Evolutionary conservation across 108 stramenopile species (phyloP), one percentile per base, ranked within the genome.

Genomic region (Skeletonema costatum): DNA sequence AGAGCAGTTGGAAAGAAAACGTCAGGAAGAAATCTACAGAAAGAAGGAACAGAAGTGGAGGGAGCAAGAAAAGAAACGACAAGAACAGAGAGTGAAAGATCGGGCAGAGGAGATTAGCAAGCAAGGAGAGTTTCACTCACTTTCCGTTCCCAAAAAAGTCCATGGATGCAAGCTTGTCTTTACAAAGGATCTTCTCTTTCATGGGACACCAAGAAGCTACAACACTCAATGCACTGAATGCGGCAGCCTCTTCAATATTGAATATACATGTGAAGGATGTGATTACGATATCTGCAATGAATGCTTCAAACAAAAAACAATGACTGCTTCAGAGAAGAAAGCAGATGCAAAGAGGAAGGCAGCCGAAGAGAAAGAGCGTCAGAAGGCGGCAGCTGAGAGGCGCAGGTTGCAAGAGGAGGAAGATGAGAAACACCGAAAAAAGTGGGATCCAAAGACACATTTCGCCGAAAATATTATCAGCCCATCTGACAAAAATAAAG

Each of bases 181-280:
- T 32, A 75, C 75, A 46, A 35, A 66, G 7, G 60, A 60, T 60
- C 68, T 75, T 33, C 7, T 32, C 5, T 62, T 70, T 21, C 58
- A 70, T 70, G 68, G 58, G n/a, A 3, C 30, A 42, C 30, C 72
- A 25, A 30, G 72, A 64, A 32, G 31, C 35, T 44, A 46, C 29
- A 63, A 31, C 31, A 12, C 48, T 17, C 7, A 31, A 13, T 70
- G 69, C 68, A 29, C 75, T 31, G 56, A 58, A 50, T 74, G 73
- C 58, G n/a, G 38, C 2, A 4, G 38, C 19, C 17, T 8, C 8
- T 19, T 38, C 6, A 4, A 11, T 71, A 2, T 8, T 7, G 17
- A 25, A 12, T 75, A 75, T 56, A 35, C 75, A 2, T 75, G 75
- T 60, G 75, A 75, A 33, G 46, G 58, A 21, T 75, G 75, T 32